Evolutionary conservation across 2,329 filamentous ascomycete species (phyloP).

Genomic region (Fusarium burgessii): DNA sequence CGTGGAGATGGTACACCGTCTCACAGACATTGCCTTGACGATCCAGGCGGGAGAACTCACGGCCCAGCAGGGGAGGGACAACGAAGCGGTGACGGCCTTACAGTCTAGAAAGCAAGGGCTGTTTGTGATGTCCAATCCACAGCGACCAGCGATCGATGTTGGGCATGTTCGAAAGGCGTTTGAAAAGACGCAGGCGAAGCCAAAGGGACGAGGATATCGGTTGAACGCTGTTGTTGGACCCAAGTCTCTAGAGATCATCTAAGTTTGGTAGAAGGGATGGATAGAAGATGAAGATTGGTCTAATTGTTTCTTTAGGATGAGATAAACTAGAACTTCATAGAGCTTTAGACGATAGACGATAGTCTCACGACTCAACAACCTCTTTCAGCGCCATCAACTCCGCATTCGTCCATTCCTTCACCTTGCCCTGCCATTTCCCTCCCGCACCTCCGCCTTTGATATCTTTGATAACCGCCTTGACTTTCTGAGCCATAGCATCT

Average conservation of each 20-base stretch:
- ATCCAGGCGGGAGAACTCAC: slow-evolving; percentile 72
- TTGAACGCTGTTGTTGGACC: neutral
- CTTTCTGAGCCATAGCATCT: slow-evolving; percentile 25
- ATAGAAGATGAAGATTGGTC: neutral
- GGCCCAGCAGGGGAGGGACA: neutral
- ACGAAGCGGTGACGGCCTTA: fast-evolving
- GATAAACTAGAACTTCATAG: fast-evolving
- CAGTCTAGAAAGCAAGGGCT: neutral
- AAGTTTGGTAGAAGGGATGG: neutral
- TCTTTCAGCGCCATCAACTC: slow-evolving; percentile 40
- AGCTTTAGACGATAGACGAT: neutral
- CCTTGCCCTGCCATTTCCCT: slow-evolving; percentile 51
- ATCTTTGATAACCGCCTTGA: slow-evolving; percentile 35
- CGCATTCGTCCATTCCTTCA: slow-evolving; percentile 44
- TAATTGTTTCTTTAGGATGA: neutral
- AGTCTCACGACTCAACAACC: slow-evolving; percentile 30
- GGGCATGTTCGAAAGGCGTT: slow-evolving; percentile 17
- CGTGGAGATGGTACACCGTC: slow-evolving; percentile 95
- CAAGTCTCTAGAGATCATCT: slow-evolving; percentile 6
- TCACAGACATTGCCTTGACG: slow-evolving; percentile 93
- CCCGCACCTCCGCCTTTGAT: slow-evolving; percentile 49
- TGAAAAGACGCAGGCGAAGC: slow-evolving; percentile 9
- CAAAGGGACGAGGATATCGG: neutral
- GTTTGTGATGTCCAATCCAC: neutral
- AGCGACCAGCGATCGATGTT: neutral